Conservation (phyloP, 1,284 basidiomycete genomes). For the Rhodotorula sp. region DNA sequence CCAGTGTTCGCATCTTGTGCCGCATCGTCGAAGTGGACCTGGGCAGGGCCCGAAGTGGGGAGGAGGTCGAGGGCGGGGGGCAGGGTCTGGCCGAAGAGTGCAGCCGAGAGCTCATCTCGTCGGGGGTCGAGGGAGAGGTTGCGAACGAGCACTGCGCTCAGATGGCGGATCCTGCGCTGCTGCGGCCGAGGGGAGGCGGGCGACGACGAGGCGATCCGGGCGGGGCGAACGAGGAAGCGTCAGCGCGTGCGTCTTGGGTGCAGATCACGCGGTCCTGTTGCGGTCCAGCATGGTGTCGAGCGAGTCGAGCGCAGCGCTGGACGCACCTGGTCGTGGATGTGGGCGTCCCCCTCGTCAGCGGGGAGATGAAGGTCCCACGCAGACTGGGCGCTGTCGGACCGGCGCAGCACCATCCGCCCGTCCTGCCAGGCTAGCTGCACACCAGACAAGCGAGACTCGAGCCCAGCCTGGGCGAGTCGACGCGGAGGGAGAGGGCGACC, state of each 20-base stretch:
- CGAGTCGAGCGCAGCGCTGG: too few species aligned
- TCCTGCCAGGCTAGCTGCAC: too few species aligned
- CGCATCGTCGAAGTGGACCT: neutral
- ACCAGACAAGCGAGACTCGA: neutral
- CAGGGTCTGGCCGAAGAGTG: slow-evolving; percentile 51
- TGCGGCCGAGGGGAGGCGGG: neutral
- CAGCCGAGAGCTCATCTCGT: slow-evolving; percentile 56
- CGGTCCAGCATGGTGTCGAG: neutral
- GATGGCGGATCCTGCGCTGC: slow-evolving; percentile 71
- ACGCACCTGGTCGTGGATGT: slow-evolving; percentile 11
- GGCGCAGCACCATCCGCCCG: slow-evolving; percentile 6
- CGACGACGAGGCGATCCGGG: neutral
- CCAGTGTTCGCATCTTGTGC: too few species aligned
- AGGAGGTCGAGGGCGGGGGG: slow-evolving; percentile 60
- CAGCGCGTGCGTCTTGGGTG: neutral
- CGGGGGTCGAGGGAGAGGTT: slow-evolving; percentile 78
- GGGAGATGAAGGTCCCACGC: neutral
- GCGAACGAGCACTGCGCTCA: slow-evolving; percentile 69
- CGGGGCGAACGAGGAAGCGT: neutral
- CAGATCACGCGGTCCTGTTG: too few species aligned
- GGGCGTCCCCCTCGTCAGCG: neutral
- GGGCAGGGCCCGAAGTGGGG: slow-evolving; percentile 50
- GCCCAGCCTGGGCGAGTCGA: neutral
- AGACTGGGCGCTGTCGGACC: slow-evolving; percentile 11
- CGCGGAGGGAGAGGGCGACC: neutral